Percentiles rank a stretch among this genome's conserved stretches.
Evolutionary conservation across 768 basidiomycete genomes (phyloP).

Genomic region (Mycena albidolilacea): DNA sequence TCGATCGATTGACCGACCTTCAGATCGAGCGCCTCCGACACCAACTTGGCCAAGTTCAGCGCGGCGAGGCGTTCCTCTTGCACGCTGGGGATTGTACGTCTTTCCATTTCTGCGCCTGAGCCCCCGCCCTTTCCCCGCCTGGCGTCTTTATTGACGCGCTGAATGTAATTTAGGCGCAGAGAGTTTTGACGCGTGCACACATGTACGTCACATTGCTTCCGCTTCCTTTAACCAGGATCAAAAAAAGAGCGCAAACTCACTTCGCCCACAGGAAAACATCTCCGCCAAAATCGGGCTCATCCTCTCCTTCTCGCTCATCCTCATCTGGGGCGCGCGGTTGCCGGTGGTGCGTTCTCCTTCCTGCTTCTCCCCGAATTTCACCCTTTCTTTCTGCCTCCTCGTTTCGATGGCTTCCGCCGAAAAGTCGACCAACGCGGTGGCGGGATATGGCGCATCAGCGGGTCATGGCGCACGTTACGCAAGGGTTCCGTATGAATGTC

Average conservation of each 20-base stretch:
- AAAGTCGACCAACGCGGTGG: too few species aligned
- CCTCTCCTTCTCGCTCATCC: slow-evolving; percentile 94
- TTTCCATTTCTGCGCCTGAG: background rate
- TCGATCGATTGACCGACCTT: background rate
- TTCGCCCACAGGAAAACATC: slow-evolving; percentile 77
- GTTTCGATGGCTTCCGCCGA: too few species aligned
- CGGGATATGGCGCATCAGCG: too few species aligned
- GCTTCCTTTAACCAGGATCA: too few species aligned
- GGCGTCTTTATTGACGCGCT: background rate
- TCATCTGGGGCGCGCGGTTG: slow-evolving; percentile 93
- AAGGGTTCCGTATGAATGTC: too few species aligned
- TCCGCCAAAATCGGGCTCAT: slow-evolving; percentile 91
- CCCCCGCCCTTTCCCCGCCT: too few species aligned
- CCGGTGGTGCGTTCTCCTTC: slow-evolving; percentile 78
- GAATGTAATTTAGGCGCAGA: slow-evolving; percentile 68
- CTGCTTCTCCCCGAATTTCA: too few species aligned
- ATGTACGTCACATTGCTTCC: slow-evolving; percentile 61
- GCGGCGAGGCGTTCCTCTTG: slow-evolving; percentile 91
- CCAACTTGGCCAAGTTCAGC: slow-evolving; percentile 85
- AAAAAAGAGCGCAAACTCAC: background rate
- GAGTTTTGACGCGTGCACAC: slow-evolving; percentile 92
- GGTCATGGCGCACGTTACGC: too few species aligned
- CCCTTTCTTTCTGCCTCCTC: too few species aligned
- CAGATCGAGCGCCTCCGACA: slow-evolving; percentile 88
- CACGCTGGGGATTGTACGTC: slow-evolving; percentile 92